Conservation (phyloP, 768 basidiomycete species). For the Tricholoma saponaceum region DNA sequence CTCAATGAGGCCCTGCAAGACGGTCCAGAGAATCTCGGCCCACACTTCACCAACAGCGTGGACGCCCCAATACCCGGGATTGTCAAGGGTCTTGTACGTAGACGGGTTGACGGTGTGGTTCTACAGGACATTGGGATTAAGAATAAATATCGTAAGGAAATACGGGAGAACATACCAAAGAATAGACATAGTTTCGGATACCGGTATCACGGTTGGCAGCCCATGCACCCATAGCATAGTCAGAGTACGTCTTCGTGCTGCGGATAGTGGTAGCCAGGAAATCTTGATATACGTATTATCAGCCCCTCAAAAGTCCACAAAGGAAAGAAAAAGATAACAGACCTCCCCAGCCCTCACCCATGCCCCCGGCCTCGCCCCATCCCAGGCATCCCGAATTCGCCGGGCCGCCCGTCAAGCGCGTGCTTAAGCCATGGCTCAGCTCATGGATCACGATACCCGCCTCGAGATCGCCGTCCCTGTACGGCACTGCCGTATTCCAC, state of each 20-base stretch:
- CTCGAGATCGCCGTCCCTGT: constrained; percentile 93
- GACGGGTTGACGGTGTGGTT: constrained; percentile 79
- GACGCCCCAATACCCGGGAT: constrained; percentile 91
- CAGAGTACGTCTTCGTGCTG: constrained; percentile 66
- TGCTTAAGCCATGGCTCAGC: constrained; percentile 84
- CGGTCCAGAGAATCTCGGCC: constrained; percentile 87
- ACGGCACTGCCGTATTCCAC: constrained; percentile 90
- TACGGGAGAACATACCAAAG: constrained; percentile 38
- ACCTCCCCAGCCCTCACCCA: constrained; percentile 98
- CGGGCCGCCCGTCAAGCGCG: constrained; percentile 92
- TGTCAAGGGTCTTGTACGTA: constrained; percentile 92
- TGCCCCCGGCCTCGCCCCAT: constrained; percentile 94
- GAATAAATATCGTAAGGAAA: neutral
- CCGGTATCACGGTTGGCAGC: constrained; percentile 74
- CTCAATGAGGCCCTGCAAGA: constrained; percentile 67
- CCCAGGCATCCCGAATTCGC: constrained; percentile 90
- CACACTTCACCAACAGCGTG: constrained; percentile 93
- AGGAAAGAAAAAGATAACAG: constrained; percentile 7
- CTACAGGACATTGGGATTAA: constrained; percentile 17
- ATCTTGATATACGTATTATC: constrained; percentile 32
- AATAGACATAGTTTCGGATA: constrained; percentile 89
- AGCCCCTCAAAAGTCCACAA: neutral
- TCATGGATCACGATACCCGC: constrained; percentile 97
- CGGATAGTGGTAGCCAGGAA: constrained; percentile 87
- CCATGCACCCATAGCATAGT: constrained; percentile 94